Conservation (phyloP, 2,329 filamentous ascomycete species). For the Aspergillus flavus region DNA sequence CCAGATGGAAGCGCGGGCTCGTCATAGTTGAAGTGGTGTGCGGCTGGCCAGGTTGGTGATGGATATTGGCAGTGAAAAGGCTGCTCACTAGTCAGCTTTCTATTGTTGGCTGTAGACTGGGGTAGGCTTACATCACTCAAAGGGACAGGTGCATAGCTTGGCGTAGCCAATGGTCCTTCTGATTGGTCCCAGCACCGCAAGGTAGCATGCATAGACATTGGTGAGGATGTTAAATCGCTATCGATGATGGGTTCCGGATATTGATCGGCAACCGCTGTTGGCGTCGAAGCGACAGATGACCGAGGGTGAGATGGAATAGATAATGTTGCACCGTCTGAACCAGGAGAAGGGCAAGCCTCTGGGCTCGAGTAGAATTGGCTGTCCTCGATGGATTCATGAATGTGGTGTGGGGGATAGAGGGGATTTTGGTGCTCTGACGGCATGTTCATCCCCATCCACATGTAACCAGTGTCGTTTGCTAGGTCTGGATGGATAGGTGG, state of each 20-base stretch:
- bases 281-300: conserved; percentile 37
- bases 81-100: conserved; percentile 24
- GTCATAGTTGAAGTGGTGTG: conserved; percentile 41
- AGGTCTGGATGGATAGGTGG: conserved; percentile 38
- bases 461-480: conserved; percentile 32
- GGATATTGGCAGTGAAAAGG: conserved; percentile 42
- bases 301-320: conserved; percentile 34
- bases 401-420: conserved; percentile 33
- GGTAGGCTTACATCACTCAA: conserved; percentile 36
- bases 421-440: conserved; percentile 32
- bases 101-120: neutral
- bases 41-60: conserved; percentile 43
- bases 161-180: conserved; percentile 30
- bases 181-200: conserved; percentile 38
- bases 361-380: conserved; percentile 48
- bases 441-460: conserved; percentile 42
- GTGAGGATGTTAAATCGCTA: conserved; percentile 36
- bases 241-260: conserved; percentile 38
- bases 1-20: conserved; percentile 38
- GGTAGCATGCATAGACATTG: conserved; percentile 34
- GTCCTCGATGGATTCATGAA: conserved; percentile 43
- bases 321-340: conserved; percentile 38
- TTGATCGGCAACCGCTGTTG: conserved; percentile 37
- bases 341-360: conserved; percentile 48
- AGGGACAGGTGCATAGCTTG: conserved; percentile 39